These are phyloP conservation scores for Physcomitrium patens DNA, from an alignment of 225 moss, liverwort and hornwort species.

Conservation along the genomic window DNA sequence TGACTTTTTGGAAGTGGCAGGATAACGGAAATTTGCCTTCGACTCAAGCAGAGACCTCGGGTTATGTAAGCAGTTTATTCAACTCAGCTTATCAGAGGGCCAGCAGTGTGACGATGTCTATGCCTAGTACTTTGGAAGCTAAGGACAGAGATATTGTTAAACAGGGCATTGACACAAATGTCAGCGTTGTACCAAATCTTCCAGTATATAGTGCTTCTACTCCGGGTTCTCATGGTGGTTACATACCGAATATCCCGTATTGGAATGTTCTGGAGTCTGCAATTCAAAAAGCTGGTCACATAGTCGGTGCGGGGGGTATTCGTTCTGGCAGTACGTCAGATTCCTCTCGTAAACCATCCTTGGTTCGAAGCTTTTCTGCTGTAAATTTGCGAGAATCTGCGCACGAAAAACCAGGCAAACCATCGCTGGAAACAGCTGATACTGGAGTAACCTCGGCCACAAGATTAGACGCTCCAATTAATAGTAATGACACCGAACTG, in stretches of 20 bases:
- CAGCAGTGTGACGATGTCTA: slow-evolving; percentile 60
- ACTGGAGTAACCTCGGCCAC: slow-evolving; percentile 35
- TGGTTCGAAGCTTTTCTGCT: slow-evolving; percentile 53
- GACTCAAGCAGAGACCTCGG: slow-evolving; percentile 41
- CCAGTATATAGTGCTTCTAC: slow-evolving; percentile 21
- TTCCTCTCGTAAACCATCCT: slow-evolving; percentile 34
- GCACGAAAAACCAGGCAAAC: slow-evolving; percentile 13
- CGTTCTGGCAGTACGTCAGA: slow-evolving; percentile 34
- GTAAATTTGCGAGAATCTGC: slow-evolving; percentile 44
- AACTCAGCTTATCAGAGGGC: slow-evolving; percentile 70
- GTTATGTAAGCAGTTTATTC: slow-evolving; percentile 59
- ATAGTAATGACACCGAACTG: slow-evolving; percentile 24
- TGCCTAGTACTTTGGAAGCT: slow-evolving; percentile 45
- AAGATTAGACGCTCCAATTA: slow-evolving; percentile 2
- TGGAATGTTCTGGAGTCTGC: slow-evolving; percentile 68
- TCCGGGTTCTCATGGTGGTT: slow-evolving; percentile 34
- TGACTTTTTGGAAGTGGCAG: slow-evolving; percentile 34
- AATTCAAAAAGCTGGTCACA: slow-evolving; percentile 63
- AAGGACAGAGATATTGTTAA: slow-evolving; percentile 34
- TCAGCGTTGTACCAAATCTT: slow-evolving; percentile 16
- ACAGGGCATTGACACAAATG: slow-evolving; percentile 26
- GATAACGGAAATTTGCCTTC: slow-evolving; percentile 27
- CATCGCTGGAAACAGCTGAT: slow-evolving; percentile 40
- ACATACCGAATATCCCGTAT: slow-evolving; percentile 49
- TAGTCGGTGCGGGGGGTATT: slow-evolving; percentile 54